Conservation (phyloP, 2,329 filamentous ascomycete species). For the Plectosphaerella sp. region DNA sequence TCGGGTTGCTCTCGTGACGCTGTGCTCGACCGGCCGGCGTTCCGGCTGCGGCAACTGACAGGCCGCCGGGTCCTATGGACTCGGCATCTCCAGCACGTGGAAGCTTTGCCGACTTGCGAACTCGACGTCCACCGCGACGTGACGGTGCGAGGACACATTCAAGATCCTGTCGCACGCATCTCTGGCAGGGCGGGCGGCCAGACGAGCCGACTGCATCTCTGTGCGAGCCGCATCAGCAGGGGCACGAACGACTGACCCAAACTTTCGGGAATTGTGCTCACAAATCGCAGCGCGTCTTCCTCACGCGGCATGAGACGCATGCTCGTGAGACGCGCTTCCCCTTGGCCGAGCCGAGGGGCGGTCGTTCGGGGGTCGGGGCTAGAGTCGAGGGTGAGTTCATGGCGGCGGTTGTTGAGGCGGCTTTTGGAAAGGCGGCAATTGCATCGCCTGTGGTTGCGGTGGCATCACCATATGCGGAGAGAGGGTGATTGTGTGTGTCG, state of each 20-base stretch:
- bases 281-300: slow-evolving; percentile 27
- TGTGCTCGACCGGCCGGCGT: background rate
- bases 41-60: background rate
- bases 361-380: too few species aligned
- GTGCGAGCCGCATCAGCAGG: slow-evolving; percentile 7
- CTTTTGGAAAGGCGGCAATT: too few species aligned
- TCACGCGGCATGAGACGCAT: slow-evolving; percentile 23
- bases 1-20: background rate
- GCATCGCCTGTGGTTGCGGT: too few species aligned
- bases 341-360: slow-evolving; percentile 2
- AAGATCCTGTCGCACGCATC: slow-evolving; percentile 30
- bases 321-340: slow-evolving; percentile 25
- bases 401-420: too few species aligned
- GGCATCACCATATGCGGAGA: too few species aligned
- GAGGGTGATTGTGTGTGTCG: too few species aligned
- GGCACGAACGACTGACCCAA: slow-evolving; percentile 9
- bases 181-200: slow-evolving; percentile 29
- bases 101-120: slow-evolving; percentile 11
- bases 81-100: slow-evolving; percentile 1
- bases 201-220: slow-evolving; percentile 28
- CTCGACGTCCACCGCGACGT: slow-evolving; percentile 29
- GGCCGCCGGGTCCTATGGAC: background rate
- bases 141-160: slow-evolving; percentile 36
- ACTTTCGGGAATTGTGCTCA: slow-evolving; percentile 12
- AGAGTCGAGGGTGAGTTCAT: too few species aligned